These are phyloP conservation scores for Lyophyllum atratum DNA, from an alignment of 768 basidiomycete genomes.

Conservation along the genomic window DNA sequence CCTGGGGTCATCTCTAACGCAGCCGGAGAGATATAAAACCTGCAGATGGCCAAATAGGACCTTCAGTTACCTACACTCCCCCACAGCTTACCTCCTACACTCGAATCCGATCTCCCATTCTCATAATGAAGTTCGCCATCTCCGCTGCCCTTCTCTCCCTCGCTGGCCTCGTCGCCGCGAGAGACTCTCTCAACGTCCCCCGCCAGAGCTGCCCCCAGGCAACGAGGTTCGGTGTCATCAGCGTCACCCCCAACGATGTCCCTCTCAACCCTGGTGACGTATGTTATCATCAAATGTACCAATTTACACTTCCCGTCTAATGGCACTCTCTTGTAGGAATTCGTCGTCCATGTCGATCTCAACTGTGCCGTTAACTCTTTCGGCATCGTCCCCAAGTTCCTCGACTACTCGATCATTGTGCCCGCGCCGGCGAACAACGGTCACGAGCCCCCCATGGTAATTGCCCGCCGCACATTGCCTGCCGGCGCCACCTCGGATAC, in stretches of 20 bases:
- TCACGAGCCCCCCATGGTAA: conserved; percentile 9
- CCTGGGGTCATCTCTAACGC: too few relatives aligned
- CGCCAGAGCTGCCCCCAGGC: conserved; percentile 10
- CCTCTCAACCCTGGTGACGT: conserved; percentile 14
- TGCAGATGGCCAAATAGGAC: too few relatives aligned
- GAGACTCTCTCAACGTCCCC: too few relatives aligned
- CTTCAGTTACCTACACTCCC: too few relatives aligned
- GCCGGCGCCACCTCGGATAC: conserved; percentile 6
- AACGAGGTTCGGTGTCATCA: conserved; percentile 7
- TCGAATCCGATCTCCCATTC: too few relatives aligned
- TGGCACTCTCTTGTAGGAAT: conserved; percentile 1
- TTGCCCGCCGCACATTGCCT: conserved; percentile 10
- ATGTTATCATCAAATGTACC: too few relatives aligned
- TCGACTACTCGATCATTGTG: conserved; percentile 13
- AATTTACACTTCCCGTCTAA: too few relatives aligned
- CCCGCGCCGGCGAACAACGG: conserved; percentile 8
- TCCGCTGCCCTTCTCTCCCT: conserved; percentile 10
- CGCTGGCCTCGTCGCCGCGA: conserved; percentile 6
- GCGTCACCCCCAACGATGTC: conserved; percentile 7
- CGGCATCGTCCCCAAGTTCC: conserved; percentile 5
- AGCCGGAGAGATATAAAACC: too few relatives aligned
- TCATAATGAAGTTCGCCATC: conserved; percentile 14
- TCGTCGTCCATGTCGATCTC: conserved; percentile 6
- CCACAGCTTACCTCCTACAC: too few relatives aligned
- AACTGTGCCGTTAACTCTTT: conserved; percentile 6